Evolutionary conservation across 2,329 filamentous ascomycete genomes (phyloP), one percentile per base, ranked within the genome.

Genomic region (Aspergillus intermedius): DNA sequence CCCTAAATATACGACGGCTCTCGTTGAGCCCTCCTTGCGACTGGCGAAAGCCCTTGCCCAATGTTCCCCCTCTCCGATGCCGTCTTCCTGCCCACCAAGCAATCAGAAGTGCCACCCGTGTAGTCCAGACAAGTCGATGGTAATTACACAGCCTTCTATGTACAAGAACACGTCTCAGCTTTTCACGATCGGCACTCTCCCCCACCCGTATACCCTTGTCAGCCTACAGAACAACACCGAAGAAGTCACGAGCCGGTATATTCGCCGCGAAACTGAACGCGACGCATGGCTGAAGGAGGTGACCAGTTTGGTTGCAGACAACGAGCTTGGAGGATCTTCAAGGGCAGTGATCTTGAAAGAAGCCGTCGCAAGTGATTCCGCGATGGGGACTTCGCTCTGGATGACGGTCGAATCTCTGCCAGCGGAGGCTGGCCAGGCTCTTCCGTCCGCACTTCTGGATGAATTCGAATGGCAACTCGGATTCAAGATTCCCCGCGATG

Each of bases 381-480:
- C 79, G 13, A 72, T 77, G 1, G 75, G 81, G 0, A 82, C 82
- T 56, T 83, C 84, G 0, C 74, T 96, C 17, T 96, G 91, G 91
- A 74, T 95, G 17, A 86, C 84, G 0, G 87, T 88, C n/a, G 83
- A 87, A 60, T 74, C 75, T 12, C 70, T 77, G 1, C 69, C 74
- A 5, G 66, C 72, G 1, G 67, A 67, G 48, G 61, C 61, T 19
- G 65, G 64, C 12, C 81, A 85, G 60, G 72, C 74, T 40, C 70
- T 84, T 6, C 82, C 85, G 3, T 67, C 67, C 2, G 57, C 62
- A 12, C 64, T 72, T 30, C 50, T 74, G 17, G 67, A 78, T n/a
- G 86, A 93, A 55, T 74, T 95, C 2, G 86, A 91, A 62, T 97
- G 90, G 89, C 80, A 86, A 57, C 88, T 97, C 64, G 93, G 91